Evolutionary conservation across 495 filamentous ascomycete species (phyloP), one percentile per base, ranked within the genome.

Genomic region (Tuber calosporum): DNA sequence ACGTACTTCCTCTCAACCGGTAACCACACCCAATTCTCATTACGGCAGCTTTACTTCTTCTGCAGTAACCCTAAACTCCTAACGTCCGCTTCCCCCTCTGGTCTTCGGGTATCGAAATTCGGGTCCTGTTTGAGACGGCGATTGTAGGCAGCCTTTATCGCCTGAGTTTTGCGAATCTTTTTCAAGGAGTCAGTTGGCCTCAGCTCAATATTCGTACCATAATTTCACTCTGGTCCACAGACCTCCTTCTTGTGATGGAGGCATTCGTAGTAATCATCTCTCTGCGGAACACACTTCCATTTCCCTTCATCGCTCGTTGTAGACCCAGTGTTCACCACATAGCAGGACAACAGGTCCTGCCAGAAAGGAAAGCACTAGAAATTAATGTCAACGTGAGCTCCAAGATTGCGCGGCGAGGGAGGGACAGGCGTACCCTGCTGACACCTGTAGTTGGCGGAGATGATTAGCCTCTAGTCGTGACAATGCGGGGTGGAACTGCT

Each of bases 161-260:
- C 87, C 81, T 85, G 86, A 68, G 89, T 88, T 86, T 93, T 91
- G 66, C 91, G 87, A 79, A 88, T 89, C 94, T 99, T 81, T 81
- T 42, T 36, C 58, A 62, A 48, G 66, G 39, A 38, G 41, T 69
- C 41, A 67, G 75, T 39, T 7, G 53, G 75, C 42, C 73, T 69
- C 69, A 72, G 26, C 38, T 53, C 20, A 66, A 72, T 53, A 39
- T 34, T 39, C 30, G 75, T 73, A 48, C n/a, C 22, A 67, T 45
- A 34, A 11, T 43, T 68, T 43, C 40, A 43, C 53, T 66, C 58
- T 62, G 37, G 73, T 58, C 53, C 70, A 83, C 87, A 77, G 78
- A 97, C 95, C 92, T 99, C 95, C 85, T 98, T 97, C 84, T 88
- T 91, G 86, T 99, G 95, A 83, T 99, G 94, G 81, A 99, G 86